Base-by-base conservation (phyloP, 2,329 filamentous ascomycete species). In the Colletotrichum brevisporum region DNA sequence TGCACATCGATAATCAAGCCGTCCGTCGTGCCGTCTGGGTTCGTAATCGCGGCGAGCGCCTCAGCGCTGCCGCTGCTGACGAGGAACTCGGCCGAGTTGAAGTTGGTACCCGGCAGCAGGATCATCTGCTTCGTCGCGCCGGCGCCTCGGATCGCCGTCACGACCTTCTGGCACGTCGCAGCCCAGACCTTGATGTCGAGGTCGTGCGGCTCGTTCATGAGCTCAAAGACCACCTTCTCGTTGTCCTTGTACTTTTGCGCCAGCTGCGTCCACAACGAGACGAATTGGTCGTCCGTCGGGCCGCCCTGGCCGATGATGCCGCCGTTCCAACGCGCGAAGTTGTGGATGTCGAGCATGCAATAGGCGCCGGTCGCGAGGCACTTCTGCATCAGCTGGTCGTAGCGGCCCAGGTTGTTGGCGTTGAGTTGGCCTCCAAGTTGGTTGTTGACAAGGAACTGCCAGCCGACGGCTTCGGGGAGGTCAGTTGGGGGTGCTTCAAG, bases 191-290 rank as follows among this genome's bases (percentile, higher is more conserved):
- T 77, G 71, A 91, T 82, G 73, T 89, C 84, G 63, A 88, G 77
- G 60, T 89, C 86, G 76, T 91, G 89, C 6, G 90, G 90, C 79
- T 90, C 91, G 78, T 92, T 93, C 90, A 92, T 92, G 52, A 92
- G 76, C 15, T 89, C 90, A 72, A 92, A 91, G 4, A 87, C 82
- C 27, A 92, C 79, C 69, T 86, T 88, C 45, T 82, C 76, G 57
- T 88, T 78, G 6, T 75, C 74, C 24, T 82, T 84, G 77, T 92
- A 92, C 75, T 88, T 88, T 1, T 78, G 81, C 1, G 90, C 90
- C 5, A 90, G 77, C 67, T 86, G 81, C 1, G 75, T 77, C 90
- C 90, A 92, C 5, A 92, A 78, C 50, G 79, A 80, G 4, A 83
- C 86, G 72, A 92, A 89, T 15, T 89, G 79, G 12, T 84, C 86